Percentiles rank a stretch among this genome's conserved stretches.
These are phyloP conservation scores for Kluyveromyces siamensis DNA, from an alignment of 805 yeast species.

Conservation along the genomic window DNA sequence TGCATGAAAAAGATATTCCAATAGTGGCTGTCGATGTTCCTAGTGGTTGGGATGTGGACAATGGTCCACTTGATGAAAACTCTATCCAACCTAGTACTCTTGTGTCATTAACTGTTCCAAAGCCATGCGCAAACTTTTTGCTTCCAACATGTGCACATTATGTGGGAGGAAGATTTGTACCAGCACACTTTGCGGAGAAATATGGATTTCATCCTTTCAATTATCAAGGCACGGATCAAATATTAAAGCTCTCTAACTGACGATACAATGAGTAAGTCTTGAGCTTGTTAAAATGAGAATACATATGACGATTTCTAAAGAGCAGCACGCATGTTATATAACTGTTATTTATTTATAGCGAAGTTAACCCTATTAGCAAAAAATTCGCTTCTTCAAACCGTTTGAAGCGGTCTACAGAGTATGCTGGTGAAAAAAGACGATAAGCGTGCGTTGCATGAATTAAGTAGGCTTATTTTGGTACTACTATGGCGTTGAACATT, in stretches of 20 bases:
- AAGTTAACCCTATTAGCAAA: neutral
- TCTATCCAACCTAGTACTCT: conserved; percentile 54
- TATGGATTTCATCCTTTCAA: conserved; percentile 62
- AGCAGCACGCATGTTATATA: no score
- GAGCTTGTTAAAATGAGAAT: no score
- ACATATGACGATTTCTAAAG: no score
- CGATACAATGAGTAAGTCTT: neutral
- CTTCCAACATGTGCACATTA: conserved; percentile 46
- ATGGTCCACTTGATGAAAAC: conserved; percentile 51
- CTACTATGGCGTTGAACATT: no score
- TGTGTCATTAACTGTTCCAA: conserved; percentile 88
- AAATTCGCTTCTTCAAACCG: no score
- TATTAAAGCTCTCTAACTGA: conserved; percentile 29
- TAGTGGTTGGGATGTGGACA: conserved; percentile 94
- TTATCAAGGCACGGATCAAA: conserved; percentile 51
- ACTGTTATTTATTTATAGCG: neutral
- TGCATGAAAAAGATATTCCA: conserved; percentile 35
- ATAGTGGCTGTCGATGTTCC: conserved; percentile 85
- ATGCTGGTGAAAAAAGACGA: no score
- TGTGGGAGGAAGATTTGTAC: conserved; percentile 86
- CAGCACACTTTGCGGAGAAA: conserved; percentile 53
- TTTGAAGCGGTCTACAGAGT: no score
- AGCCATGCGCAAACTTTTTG: conserved; percentile 64
- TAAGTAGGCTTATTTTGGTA: no score
- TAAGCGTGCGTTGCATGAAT: no score